Evolutionary conservation across 306 rosid genomes (phyloP).

Genomic region (Inga laurina): DNA sequence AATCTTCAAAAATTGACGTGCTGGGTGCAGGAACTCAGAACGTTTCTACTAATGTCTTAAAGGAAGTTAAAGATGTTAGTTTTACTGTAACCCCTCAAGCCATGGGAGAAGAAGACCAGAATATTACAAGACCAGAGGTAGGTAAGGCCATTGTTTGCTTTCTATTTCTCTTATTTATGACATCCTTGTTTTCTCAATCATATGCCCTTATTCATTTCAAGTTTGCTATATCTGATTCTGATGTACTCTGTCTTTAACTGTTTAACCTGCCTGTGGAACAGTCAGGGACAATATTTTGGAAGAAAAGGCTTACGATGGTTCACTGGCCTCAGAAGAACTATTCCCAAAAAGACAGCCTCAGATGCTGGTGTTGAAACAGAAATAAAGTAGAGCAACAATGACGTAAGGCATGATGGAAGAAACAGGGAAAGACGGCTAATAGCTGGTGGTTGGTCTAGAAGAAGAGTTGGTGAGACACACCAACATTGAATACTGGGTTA

Average conservation of each 20-base stretch:
- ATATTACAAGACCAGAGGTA: conserved; percentile 15
- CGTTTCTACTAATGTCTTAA: neutral
- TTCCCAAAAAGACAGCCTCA: neutral
- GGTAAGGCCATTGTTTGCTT: neutral
- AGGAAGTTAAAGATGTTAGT: neutral
- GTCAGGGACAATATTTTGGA: neutral
- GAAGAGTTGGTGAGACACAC: too few species aligned
- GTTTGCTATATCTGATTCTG: neutral
- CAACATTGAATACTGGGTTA: too few species aligned
- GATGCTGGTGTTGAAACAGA: too few species aligned
- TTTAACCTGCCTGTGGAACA: neutral
- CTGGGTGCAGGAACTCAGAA: neutral
- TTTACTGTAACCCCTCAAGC: neutral
- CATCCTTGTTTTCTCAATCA: neutral
- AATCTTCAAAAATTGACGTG: neutral
- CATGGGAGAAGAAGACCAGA: neutral
- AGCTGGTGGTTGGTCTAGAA: too few species aligned
- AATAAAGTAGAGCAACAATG: too few species aligned
- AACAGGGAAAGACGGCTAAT: too few species aligned
- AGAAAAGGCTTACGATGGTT: neutral
- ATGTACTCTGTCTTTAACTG: neutral
- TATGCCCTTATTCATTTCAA: neutral
- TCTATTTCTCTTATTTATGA: neutral
- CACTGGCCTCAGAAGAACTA: neutral
- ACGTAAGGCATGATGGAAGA: too few species aligned